These are phyloP conservation scores for Tuber aestivum DNA, from an alignment of 495 filamentous ascomycete species.

Conservation along the genomic window DNA sequence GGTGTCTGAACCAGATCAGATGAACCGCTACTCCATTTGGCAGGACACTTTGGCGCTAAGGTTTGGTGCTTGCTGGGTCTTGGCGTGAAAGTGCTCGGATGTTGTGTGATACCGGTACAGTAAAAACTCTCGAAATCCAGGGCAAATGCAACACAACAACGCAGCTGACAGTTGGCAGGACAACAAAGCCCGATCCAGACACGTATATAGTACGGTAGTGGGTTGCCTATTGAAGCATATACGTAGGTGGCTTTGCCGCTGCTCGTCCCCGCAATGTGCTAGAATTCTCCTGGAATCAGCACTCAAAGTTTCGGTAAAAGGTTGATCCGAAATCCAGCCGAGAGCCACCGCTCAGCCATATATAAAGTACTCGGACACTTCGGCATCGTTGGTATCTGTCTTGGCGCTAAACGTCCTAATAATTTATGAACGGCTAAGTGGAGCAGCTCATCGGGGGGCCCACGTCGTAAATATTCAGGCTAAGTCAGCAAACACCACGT, in stretches of 20 bases:
- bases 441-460: too few relatives aligned
- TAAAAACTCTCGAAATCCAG: too few relatives aligned
- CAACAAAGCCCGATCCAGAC: background rate
- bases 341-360: background rate
- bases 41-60: background rate
- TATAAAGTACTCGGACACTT: background rate
- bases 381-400: background rate
- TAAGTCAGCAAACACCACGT: background rate
- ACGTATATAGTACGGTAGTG: background rate
- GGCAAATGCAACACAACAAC: background rate
- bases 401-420: slow-evolving; percentile 11
- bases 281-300: background rate
- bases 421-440: background rate
- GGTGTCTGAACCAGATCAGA: background rate
- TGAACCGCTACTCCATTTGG: background rate
- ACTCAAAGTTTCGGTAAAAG: background rate
- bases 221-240: background rate
- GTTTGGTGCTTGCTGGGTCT: too few relatives aligned
- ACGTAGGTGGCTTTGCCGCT: background rate
- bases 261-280: background rate
- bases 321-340: background rate
- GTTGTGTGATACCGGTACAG: too few relatives aligned
- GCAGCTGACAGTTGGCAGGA: too few relatives aligned
- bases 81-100: too few relatives aligned
- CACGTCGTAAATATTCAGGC: too few relatives aligned